Evolutionary conservation across 129 eudicot species (phyloP), one percentile per base, ranked within the genome.

Genomic region (Artemisia annua): DNA sequence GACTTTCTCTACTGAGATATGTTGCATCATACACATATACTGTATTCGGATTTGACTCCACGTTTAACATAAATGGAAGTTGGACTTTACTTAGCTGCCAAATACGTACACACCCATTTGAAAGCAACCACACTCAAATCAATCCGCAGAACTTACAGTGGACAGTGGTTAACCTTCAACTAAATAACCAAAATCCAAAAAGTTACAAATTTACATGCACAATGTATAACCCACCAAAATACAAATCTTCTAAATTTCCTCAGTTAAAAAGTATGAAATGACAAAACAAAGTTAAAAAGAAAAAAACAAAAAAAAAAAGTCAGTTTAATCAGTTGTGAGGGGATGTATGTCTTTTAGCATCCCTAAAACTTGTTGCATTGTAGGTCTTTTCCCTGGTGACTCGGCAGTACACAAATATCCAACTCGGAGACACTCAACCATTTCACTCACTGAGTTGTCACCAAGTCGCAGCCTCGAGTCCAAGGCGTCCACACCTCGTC

Each of bases 321-420:
- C 81, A 87, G 48, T 54, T 72, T 63, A 79, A 51, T 85, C 86
- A 11, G 69, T 46, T 63, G 81, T 75, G 10, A 76, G 11, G 12
- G 88, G 97, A 75, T 86, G 89, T 69, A 91, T 79, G 72, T 95
- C 99, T 81, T 95, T 95, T 16, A 95, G 79, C 82, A 88, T 72
- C 51, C 97, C 99, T 49, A 95, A 67, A 20, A 91, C 96, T 73
- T 95, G 99, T 56, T 91, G 91, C 99, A 95, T 95, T 2, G 88
- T 81, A 3, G 97, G 99, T 78, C 99, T 80, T 82, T 95, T 95
- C 51, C 72, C 83, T 13, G 94, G 79, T 0, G 70, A 48, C 80
- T 88, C 99, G 16, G 97, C 99, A 60, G 97, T 95, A 69, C 99
- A 95, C 79, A 95, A 65, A 71, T 95, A 90, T 51, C 97, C 97